Base-by-base conservation (phyloP, 208 protist species). In the Trypanosoma mega region DNA sequence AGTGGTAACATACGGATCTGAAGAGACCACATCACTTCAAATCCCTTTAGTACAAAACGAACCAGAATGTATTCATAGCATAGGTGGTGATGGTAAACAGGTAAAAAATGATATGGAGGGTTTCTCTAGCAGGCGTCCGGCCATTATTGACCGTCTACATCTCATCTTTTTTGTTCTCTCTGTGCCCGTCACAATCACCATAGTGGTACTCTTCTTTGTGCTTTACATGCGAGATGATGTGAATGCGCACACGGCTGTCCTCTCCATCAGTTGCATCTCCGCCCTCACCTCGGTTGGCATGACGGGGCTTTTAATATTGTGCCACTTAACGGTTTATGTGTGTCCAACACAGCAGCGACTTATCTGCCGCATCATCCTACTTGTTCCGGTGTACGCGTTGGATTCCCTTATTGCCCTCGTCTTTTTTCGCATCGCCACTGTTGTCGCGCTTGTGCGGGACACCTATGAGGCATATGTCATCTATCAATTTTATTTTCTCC, bases 391-490 rank as follows among this genome's bases (percentile, higher is more conserved):
- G 1, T 78, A 77, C 36, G 68, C 71, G 5, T 41, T 78, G 12
- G 62, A 57, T 30, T 62, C 59, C 29, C 64, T 47, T 30, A 44
- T 52, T 64, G 52, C 66, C 23, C 52, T 72, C 33, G 37, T 43
- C 16, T 33, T 55, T 12, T 68, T 68, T 39, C 30, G 43, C 2
- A 23, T 51, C 30, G 29, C 63, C 1, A 47, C 71, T 11, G 52
- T 81, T 21, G 37, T 82, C 21, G 67, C 64, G 45, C 52, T 81
- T 6, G 50, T 79, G 0, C 54, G 76, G 1, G 74, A 82, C 45
- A 52, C 41, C 23, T 82, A 82, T 51, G 74, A 85, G 69, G 76
- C 79, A 20, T 86, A 77, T 52, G 79, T 83, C 2, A 46, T 86
- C n/a, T 86, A 82, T 58, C 55, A 68, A 20, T 86, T 86, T 49